Evolutionary conservation across 2,329 filamentous ascomycete genomes (phyloP).

Genomic region (Volutella citrinella): DNA sequence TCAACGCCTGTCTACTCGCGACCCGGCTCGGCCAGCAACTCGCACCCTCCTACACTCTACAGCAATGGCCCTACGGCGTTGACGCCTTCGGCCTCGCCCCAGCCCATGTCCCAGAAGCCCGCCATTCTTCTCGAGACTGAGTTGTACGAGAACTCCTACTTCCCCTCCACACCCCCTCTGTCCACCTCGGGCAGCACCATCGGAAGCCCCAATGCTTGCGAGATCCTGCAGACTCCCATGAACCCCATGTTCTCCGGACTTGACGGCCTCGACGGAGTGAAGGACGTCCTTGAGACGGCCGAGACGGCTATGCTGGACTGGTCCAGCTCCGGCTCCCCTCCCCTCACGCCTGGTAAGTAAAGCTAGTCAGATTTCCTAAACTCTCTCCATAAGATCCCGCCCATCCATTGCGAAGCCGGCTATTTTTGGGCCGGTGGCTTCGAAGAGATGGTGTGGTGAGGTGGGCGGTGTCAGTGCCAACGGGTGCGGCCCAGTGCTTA

Average conservation of each 20-base stretch:
- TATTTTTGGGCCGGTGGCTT: slow-evolving; percentile 3
- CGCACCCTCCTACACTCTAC: slow-evolving; percentile 58
- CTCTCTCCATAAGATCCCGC: not conserved
- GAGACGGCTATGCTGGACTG: slow-evolving; percentile 78
- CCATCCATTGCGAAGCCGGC: not conserved
- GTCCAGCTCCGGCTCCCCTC: slow-evolving; percentile 74
- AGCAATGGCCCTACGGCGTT: slow-evolving; percentile 59
- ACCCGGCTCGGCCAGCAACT: slow-evolving; percentile 64
- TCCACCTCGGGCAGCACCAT: slow-evolving; percentile 81
- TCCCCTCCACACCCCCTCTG: slow-evolving; percentile 82
- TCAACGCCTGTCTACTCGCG: slow-evolving; percentile 63
- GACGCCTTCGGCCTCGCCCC: slow-evolving; percentile 75
- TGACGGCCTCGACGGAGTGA: slow-evolving; percentile 61
- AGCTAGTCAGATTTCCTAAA: slow-evolving; percentile 11
- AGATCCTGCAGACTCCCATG: slow-evolving; percentile 77
- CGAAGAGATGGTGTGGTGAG: not conserved
- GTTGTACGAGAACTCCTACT: slow-evolving; percentile 66
- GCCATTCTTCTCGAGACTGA: slow-evolving; percentile 78
- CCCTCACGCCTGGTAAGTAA: slow-evolving; percentile 84
- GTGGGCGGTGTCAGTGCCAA: not conserved
- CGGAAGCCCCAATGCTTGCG: slow-evolving; percentile 78
- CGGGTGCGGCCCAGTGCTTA: not conserved
- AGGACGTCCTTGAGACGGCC: slow-evolving; percentile 68
- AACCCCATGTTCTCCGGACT: slow-evolving; percentile 75
- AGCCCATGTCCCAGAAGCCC: slow-evolving; percentile 71